These are phyloP conservation scores for Diaporthe sp. DNA, from an alignment of 2,329 filamentous ascomycete genomes.

Conservation along the genomic window DNA sequence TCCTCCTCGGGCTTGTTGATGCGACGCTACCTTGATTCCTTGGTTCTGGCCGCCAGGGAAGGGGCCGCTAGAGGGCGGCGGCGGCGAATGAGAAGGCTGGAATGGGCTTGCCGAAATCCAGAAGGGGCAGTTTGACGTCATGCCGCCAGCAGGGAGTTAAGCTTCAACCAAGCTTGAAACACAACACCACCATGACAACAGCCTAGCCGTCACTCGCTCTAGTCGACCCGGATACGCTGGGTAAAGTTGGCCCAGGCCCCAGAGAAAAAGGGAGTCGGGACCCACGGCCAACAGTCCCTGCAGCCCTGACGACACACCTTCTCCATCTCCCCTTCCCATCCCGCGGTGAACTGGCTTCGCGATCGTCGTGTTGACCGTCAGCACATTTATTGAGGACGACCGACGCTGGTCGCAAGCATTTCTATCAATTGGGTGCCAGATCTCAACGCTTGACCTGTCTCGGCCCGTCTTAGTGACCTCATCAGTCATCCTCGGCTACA, in stretches of 20 bases:
- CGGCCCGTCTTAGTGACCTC: neutral
- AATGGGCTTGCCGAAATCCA: constrained; percentile 21
- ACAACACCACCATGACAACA: constrained; percentile 28
- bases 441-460: neutral
- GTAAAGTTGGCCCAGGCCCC: constrained; percentile 4
- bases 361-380: neutral
- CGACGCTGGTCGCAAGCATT: neutral
- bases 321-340: neutral
- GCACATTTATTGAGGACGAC: neutral
- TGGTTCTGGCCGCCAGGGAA: constrained; percentile 25
- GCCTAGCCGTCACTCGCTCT: constrained; percentile 2
- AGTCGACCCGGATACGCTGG: neutral
- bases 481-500: constrained; percentile 3
- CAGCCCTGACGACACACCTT: neutral
- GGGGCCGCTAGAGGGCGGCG: neutral
- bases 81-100: neutral
- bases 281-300: constrained; percentile 1
- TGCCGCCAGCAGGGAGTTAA: constrained; percentile 6
- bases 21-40: constrained; percentile 26
- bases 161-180: constrained; percentile 31
- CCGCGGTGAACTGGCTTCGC: neutral
- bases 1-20: neutral
- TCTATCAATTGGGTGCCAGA: neutral
- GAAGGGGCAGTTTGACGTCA: constrained; percentile 32
- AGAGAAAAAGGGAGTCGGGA: constrained; percentile 19